Base-by-base conservation (phyloP, 345 rosid genomes). In the Nasturtium officinale region DNA sequence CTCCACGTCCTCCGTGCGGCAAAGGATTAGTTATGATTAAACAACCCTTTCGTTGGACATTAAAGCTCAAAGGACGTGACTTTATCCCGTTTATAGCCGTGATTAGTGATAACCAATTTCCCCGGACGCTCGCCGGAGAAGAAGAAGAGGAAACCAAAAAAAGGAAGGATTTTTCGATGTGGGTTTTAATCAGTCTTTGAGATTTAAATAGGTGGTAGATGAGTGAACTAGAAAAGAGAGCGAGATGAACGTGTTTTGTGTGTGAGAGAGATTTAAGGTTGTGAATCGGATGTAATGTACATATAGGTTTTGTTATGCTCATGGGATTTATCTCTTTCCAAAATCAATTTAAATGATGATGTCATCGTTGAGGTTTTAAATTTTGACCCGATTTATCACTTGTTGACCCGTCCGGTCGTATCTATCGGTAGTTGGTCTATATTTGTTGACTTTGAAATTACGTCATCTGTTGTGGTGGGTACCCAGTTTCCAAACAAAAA, bases 1-100 rank as follows among this genome's bases (percentile, higher is more conserved):
- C 98, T 71, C 99, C 99, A 79, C 98, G 97, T 78, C 99, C 98
- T 57, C 99, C 99, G 98, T 96, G 99, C 86, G 96, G 96, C 84
- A 87, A 92, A 83, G 97, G 97, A 88, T 81, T 86, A 82, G 85
- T 83, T 74, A 78, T 90, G 55, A 40, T 51, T n/a, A 67, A 74
- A 67, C n/a, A 74, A 67, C 28, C 67, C 78, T 74, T 59, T 5
- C 61, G 61, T 11, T 10, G 46, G 67, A 51, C 73, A 60, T 59
- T 54, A 23, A 20, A 59, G 55, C 73, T 67, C 33, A 40, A 16
- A 50, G 10, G 35, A 10, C 73, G 54, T 48, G 67, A 58, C 0
- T 54, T 43, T 55, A 38, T 60, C 54, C 67, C 61, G 67, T 67
- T 18, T 18, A 74, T 20, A 58, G 67, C 73, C 73, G 78, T 74